These are phyloP conservation scores for Suillus hirtellus DNA, from an alignment of 768 basidiomycete species.

Conservation along the genomic window DNA sequence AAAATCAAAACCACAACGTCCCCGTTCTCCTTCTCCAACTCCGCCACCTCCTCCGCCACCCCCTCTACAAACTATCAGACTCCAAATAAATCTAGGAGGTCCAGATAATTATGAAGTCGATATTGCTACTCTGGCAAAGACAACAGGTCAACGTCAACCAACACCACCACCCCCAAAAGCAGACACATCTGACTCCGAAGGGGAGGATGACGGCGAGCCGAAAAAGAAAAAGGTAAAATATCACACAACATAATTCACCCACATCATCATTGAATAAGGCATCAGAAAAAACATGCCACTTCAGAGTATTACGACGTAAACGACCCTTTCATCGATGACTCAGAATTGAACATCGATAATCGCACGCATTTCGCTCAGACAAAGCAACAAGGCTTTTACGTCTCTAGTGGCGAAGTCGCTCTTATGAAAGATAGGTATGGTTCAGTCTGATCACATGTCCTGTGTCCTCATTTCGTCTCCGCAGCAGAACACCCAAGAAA, in stretches of 20 bases:
- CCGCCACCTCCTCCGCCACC: slow-evolving; percentile 50
- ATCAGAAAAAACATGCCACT: slow-evolving; percentile 53
- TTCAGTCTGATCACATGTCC: slow-evolving; percentile 12
- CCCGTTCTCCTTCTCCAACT: slow-evolving; percentile 58
- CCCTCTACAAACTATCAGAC: slow-evolving; percentile 62
- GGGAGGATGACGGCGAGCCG: slow-evolving; percentile 42
- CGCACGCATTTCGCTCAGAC: slow-evolving; percentile 90
- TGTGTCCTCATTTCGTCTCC: slow-evolving; percentile 17
- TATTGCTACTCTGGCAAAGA: slow-evolving; percentile 55
- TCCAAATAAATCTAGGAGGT: slow-evolving; percentile 70
- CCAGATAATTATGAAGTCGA: slow-evolving; percentile 77
- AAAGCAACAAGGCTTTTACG: slow-evolving; percentile 91
- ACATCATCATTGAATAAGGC: slow-evolving; percentile 13
- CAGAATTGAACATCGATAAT: slow-evolving; percentile 87
- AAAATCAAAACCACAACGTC: slow-evolving; percentile 47
- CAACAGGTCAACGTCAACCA: slow-evolving; percentile 61
- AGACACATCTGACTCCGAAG: slow-evolving; percentile 59
- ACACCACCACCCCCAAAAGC: slow-evolving; percentile 52
- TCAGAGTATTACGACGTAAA: slow-evolving; percentile 86
- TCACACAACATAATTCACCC: not conserved
- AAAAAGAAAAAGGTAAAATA: slow-evolving; percentile 40
- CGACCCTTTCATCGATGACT: slow-evolving; percentile 98
- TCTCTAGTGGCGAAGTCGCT: slow-evolving; percentile 85
- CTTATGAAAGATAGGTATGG: slow-evolving; percentile 71
- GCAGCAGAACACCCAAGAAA: slow-evolving; percentile 62